These are phyloP conservation scores for Corymbia citriodora DNA, from an alignment of 441 rosid genomes.

Conservation along the genomic window DNA sequence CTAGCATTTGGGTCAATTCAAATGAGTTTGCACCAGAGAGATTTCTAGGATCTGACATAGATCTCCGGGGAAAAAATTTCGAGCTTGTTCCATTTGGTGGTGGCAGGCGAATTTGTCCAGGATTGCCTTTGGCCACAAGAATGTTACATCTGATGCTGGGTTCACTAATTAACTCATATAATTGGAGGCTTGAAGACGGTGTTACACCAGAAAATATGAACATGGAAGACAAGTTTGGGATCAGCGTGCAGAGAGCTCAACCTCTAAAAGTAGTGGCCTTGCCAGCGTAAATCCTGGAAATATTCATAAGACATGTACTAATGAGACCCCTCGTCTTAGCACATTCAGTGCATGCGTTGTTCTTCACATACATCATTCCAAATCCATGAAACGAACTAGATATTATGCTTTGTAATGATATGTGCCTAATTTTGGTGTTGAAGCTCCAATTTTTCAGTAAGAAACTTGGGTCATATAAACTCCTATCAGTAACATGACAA, in stretches of 20 bases:
- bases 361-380: neutral
- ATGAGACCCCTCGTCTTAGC: neutral
- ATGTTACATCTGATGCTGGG: constrained; percentile 9
- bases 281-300: neutral
- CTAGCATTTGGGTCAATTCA: neutral
- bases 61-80: neutral
- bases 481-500: neutral
- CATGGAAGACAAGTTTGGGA: constrained; percentile 8
- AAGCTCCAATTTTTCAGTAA: too few species aligned
- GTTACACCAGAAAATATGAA: neutral
- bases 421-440: neutral
- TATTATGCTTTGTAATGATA: neutral
- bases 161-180: neutral
- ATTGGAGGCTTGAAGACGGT: constrained; percentile 1
- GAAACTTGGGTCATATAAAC: neutral
- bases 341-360: neutral
- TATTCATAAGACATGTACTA: too few species aligned
- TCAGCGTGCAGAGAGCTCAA: neutral
- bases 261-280: neutral
- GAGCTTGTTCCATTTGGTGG: neutral
- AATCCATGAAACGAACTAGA: neutral
- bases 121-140: neutral
- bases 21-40: neutral
- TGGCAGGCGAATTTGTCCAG: constrained; percentile 1
- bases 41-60: neutral